These are phyloP conservation scores for Coemansia sp. DNA, from an alignment of 192 early-diverging fungal genomes.

Conservation along the genomic window DNA sequence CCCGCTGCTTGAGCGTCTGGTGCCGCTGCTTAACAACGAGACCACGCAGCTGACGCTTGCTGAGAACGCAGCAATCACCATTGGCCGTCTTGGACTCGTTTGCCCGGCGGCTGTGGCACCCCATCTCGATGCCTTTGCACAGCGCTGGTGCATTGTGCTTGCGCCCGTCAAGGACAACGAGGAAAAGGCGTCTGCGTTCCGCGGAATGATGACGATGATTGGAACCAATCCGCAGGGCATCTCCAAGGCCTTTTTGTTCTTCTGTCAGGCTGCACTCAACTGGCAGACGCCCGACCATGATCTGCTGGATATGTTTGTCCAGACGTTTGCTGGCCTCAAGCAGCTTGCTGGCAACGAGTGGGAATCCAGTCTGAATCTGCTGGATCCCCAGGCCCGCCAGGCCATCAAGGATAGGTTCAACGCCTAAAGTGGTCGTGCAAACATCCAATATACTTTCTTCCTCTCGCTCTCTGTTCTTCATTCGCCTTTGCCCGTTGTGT, in stretches of 20 bases:
- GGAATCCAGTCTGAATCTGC: slow-evolving; percentile 47
- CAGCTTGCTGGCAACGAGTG: slow-evolving; percentile 51
- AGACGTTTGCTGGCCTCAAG: slow-evolving; percentile 54
- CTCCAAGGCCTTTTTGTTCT: slow-evolving; percentile 66
- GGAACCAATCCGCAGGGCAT: slow-evolving; percentile 85
- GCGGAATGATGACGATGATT: slow-evolving; percentile 92
- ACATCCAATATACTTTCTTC: slow-evolving; percentile 1
- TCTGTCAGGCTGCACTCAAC: slow-evolving; percentile 79
- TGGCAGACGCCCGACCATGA: slow-evolving; percentile 65
- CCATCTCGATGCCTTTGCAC: slow-evolving; percentile 79
- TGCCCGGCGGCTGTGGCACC: slow-evolving; percentile 83
- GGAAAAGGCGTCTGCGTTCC: slow-evolving; percentile 97
- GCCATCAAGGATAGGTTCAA: slow-evolving; percentile 45
- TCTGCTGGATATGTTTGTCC: slow-evolving; percentile 54
- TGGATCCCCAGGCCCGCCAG: slow-evolving; percentile 48
- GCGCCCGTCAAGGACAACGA: slow-evolving; percentile 86
- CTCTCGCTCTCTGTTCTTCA: no score
- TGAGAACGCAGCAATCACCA: slow-evolving; percentile 96
- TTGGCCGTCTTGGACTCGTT: slow-evolving; percentile 93
- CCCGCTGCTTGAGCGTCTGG: slow-evolving; percentile 80
- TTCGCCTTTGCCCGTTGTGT: no score
- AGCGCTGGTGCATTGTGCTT: slow-evolving; percentile 81
- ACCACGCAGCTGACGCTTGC: slow-evolving; percentile 72
- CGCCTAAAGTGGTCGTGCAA: slow-evolving; percentile 12
- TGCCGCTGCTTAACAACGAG: slow-evolving; percentile 73